These are phyloP conservation scores for Hypoxylon sp. DNA, from an alignment of 2,329 filamentous ascomycete species.

Conservation along the genomic window DNA sequence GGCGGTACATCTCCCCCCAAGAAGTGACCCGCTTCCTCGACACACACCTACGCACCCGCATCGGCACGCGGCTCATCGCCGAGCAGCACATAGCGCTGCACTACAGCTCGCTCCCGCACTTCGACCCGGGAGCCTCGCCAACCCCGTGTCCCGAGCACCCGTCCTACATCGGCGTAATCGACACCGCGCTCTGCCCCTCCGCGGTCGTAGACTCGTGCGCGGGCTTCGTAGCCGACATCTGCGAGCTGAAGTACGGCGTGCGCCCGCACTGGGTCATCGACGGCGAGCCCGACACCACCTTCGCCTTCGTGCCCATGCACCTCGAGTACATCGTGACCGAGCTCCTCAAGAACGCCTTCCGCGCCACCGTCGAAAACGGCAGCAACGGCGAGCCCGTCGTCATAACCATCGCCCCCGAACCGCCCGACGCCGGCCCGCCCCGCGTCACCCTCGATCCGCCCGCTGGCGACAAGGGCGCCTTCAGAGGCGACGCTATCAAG, in stretches of 20 bases:
- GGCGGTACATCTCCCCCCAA: conserved; percentile 84
- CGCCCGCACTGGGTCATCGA: conserved; percentile 84
- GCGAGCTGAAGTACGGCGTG: conserved; percentile 94
- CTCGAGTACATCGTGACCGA: conserved; percentile 98
- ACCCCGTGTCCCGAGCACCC: conserved; percentile 65
- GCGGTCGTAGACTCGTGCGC: conserved; percentile 87
- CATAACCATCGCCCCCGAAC: conserved; percentile 87
- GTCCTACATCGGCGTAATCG: conserved; percentile 93
- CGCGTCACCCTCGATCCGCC: conserved; percentile 55
- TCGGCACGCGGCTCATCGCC: conserved; percentile 92
- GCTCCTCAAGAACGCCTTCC: conserved; percentile 95
- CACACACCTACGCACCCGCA: conserved; percentile 91
- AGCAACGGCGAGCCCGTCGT: conserved; percentile 85
- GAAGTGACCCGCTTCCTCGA: conserved; percentile 95
- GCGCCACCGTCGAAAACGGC: conserved; percentile 89
- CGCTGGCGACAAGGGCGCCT: conserved; percentile 57
- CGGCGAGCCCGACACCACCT: conserved; percentile 87
- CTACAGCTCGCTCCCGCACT: conserved; percentile 76
- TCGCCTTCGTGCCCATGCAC: conserved; percentile 95
- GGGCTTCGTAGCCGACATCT: conserved; percentile 93
- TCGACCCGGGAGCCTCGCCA: conserved; percentile 65
- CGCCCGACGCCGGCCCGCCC: conserved; percentile 53
- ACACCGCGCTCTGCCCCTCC: conserved; percentile 87
- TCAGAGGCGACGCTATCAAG: conserved; percentile 63
- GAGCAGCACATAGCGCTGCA: conserved; percentile 98